Evolutionary conservation across 2,329 filamentous ascomycete species (phyloP).

Genomic region (Tolypocladium album): DNA sequence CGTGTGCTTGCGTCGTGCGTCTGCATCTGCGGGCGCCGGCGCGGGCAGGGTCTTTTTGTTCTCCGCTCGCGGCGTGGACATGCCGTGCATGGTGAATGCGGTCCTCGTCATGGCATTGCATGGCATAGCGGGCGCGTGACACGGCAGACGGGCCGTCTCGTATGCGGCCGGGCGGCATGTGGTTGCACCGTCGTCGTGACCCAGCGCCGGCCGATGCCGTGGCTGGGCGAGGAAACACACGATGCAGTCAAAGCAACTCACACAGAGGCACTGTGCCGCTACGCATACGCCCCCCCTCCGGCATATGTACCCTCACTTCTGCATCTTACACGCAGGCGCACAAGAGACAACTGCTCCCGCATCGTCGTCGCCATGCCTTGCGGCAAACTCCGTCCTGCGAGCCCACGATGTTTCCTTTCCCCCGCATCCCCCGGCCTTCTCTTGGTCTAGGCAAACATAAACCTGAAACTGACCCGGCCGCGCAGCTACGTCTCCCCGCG

Average conservation of each 20-base stretch:
- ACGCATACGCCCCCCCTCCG: background rate
- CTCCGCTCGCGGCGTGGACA: background rate
- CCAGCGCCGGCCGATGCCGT: background rate
- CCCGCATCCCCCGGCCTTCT: background rate
- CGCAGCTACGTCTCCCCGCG: conserved; percentile 75
- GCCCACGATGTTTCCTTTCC: background rate
- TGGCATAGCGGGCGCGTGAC: background rate
- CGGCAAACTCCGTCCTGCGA: background rate
- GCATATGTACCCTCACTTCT: background rate
- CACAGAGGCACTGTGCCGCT: background rate
- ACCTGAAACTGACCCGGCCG: background rate
- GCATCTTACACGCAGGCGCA: background rate
- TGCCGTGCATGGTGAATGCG: background rate
- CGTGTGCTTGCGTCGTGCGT: background rate
- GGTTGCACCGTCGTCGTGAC: background rate
- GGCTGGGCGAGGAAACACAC: background rate
- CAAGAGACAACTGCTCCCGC: background rate
- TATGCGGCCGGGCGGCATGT: background rate
- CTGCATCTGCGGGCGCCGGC: background rate
- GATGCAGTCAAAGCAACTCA: background rate
- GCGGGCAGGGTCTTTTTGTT: background rate
- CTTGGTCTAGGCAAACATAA: background rate
- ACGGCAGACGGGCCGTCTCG: background rate
- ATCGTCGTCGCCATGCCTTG: background rate
- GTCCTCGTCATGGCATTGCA: background rate